phyloP scores from a whole-genome alignment of 768 basidiomycete species.

The Lentinus tigrinus region DNA sequence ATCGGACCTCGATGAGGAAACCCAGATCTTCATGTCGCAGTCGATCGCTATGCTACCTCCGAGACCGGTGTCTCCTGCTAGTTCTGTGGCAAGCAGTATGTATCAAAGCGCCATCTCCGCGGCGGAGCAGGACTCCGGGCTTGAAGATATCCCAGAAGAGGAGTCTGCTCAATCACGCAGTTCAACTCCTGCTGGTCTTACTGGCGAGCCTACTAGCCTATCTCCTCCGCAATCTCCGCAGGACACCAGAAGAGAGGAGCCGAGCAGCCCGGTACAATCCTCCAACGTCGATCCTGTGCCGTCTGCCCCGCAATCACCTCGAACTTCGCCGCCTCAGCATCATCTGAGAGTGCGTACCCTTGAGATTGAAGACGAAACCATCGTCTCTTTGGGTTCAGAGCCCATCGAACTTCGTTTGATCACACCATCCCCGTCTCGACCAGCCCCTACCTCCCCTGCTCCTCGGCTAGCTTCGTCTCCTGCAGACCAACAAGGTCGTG shows the following conservation, averaged over 20 bases:
- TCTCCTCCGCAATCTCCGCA: not conserved
- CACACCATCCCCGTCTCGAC: constrained; percentile 40
- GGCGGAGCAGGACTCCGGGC: not conserved
- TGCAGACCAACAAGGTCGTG: not conserved
- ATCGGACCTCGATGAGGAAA: constrained; percentile 56
- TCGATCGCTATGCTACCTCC: constrained; percentile 61
- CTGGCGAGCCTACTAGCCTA: not conserved
- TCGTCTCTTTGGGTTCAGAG: constrained; percentile 63
- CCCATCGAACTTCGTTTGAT: constrained; percentile 57
- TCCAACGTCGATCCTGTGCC: not conserved
- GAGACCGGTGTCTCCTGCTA: constrained; percentile 29
- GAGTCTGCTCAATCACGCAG: not conserved
- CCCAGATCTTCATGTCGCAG: constrained; percentile 70
- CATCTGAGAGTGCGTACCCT: not conserved
- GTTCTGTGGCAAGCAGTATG: constrained; percentile 62
- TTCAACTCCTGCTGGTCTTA: not conserved
- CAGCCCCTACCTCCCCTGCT: not conserved
- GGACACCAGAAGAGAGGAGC: not conserved
- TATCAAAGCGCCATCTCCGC: constrained; percentile 73
- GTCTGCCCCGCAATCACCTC: not conserved
- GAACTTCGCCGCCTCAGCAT: not conserved
- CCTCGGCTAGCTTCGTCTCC: not conserved
- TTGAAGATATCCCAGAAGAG: constrained; percentile 12
- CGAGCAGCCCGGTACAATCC: not conserved
- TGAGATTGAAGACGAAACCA: constrained; percentile 38